Conservation (phyloP, 2,329 filamentous ascomycete species). For the Sporothrix dimorphospora region DNA sequence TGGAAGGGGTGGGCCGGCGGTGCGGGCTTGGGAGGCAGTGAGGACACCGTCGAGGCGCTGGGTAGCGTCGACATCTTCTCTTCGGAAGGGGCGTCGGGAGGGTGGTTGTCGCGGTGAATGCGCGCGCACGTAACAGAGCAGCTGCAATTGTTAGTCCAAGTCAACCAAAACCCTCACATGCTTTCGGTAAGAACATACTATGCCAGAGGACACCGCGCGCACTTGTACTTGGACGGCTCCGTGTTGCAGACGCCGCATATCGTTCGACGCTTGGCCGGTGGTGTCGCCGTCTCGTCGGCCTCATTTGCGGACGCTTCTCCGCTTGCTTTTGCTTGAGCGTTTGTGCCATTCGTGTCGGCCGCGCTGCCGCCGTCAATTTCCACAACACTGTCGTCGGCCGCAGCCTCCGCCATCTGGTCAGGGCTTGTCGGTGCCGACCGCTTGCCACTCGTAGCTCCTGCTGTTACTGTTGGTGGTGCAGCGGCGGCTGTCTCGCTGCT, state of each 20-base stretch:
- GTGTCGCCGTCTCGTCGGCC: not conserved
- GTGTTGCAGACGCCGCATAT: slow-evolving; percentile 60
- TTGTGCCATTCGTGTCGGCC: not conserved
- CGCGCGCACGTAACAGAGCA: slow-evolving; percentile 61
- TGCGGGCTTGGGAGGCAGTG: slow-evolving; percentile 26
- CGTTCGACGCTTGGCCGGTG: slow-evolving; percentile 31
- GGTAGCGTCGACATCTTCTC: not conserved
- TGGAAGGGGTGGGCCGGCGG: slow-evolving; percentile 50
- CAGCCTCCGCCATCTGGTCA: not conserved
- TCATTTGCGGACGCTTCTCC: not conserved
- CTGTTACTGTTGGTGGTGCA: not conserved
- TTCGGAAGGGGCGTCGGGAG: slow-evolving; percentile 32
- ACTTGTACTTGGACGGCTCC: slow-evolving; percentile 63
- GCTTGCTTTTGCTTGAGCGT: not conserved
- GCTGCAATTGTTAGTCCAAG: slow-evolving; percentile 42
- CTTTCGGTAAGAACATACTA: slow-evolving; percentile 60
- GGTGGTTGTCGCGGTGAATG: slow-evolving; percentile 40
- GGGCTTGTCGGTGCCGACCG: not conserved
- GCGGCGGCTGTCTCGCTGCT: slow-evolving; percentile 13
- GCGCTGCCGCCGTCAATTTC: too few species aligned
- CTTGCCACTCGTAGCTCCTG: not conserved
- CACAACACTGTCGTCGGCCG: not conserved
- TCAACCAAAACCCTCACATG: too few species aligned
- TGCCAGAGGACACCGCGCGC: slow-evolving; percentile 58
- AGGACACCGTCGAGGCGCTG: slow-evolving; percentile 17